Percentiles rank a stretch among this genome's conserved stretches.
Conservation (phyloP, 306 rosid species). For the cucumber (Cucumis sativus) region DNA sequence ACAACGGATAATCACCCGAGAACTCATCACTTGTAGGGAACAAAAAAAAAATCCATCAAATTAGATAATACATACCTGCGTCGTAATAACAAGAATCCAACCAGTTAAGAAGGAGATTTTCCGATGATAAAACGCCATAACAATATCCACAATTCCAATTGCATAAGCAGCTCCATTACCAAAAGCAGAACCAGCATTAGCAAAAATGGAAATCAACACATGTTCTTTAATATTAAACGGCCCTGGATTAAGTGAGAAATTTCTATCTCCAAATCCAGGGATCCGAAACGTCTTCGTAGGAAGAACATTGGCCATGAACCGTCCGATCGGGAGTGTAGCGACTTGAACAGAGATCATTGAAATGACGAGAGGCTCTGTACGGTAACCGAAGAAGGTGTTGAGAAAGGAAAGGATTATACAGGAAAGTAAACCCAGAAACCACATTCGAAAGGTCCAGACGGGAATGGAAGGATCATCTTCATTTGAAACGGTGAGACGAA, state of each 20-base stretch:
- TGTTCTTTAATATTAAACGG: conserved; percentile 31
- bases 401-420: conserved; percentile 62
- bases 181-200: conserved; percentile 36
- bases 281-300: conserved; percentile 29
- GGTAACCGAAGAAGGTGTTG: conserved; percentile 71
- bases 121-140: conserved; percentile 22
- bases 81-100: conserved; percentile 20
- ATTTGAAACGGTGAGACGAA: conserved; percentile 55
- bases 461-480: conserved; percentile 51
- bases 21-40: neutral
- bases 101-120: conserved; percentile 18
- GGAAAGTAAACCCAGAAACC: conserved; percentile 53
- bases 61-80: conserved; percentile 6
- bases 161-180: conserved; percentile 35
- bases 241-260: conserved; percentile 24
- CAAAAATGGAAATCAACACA: conserved; percentile 24
- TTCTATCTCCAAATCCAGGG: conserved; percentile 26
- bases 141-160: conserved; percentile 17
- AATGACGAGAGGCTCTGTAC: conserved; percentile 50
- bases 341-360: conserved; percentile 54
- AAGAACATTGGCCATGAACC: conserved; percentile 45
- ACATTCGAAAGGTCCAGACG: conserved; percentile 88
- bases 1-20: neutral
- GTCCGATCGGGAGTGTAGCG: conserved; percentile 49
- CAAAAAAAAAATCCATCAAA: neutral